Evolutionary conservation across 192 early-diverging fungal species (phyloP), one percentile per base, ranked within the genome.

Genomic region (Diversispora epigaea): DNA sequence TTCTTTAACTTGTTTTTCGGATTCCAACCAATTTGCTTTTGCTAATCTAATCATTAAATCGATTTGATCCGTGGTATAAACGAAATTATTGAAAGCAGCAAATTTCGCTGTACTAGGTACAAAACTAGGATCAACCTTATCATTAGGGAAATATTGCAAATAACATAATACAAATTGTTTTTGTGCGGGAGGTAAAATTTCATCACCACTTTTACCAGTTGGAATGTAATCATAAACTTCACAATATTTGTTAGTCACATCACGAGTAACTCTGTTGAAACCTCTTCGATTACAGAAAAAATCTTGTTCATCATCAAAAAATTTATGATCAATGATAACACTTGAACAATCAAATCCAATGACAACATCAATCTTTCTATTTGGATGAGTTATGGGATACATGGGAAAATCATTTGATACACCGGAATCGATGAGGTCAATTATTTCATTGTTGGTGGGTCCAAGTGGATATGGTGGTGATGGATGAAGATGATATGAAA

Each of bases 331-430:
- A 45, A 91, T 89, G 45, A 93, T 91, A 65, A 91, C 88, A 8
- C 88, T 90, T 74, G 89, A 90, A 39, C 88, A 80, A 76, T 94
- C 92, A 25, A 94, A 81, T 15, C 88, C 88, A 43, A 94, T 62
- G 15, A 92, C 84, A 40, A 93, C 80, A 80, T 94, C 93, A 9
- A 92, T 86, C 11, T 83, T 68, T 7, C 93, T 85, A 15, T 87
- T 89, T 14, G 84, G 80, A 7, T 90, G 77, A 19, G 90, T 76
- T 40, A 94, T 75, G n/a, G n/a, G n/a, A n/a, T n/a, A n/a, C n/a
- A n/a, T n/a, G n/a, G n/a, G n/a, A n/a, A n/a, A n/a, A n/a, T n/a
- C n/a, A n/a, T n/a, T n/a, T n/a, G n/a, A n/a, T n/a, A n/a, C n/a
- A n/a, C n/a, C n/a, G n/a, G n/a, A n/a, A n/a, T n/a, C n/a, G n/a